A percentile compares a stretch with the other conserved stretches of the same genome.
phyloP scores from a whole-genome alignment of 2,329 filamentous ascomycete genomes.

The Aspergillus tanneri region DNA sequence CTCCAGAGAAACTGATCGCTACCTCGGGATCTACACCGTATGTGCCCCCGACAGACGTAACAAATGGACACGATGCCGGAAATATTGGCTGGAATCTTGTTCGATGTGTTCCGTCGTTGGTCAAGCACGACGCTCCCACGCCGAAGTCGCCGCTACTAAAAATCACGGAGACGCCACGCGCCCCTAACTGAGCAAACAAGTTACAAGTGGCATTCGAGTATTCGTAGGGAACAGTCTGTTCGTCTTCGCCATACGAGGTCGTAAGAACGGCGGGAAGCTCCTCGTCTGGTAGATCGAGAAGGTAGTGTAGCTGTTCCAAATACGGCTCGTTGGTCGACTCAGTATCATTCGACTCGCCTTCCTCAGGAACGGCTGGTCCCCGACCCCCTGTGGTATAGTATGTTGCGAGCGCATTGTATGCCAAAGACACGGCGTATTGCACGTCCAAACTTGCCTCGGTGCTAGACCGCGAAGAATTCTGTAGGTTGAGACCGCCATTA shows the following conservation, averaged over 20 bases:
- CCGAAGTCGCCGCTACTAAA: constrained; percentile 64
- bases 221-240: constrained; percentile 58
- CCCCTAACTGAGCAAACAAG: constrained; percentile 63
- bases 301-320: constrained; percentile 61
- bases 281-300: constrained; percentile 55
- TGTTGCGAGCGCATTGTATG: constrained; percentile 54
- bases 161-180: constrained; percentile 66
- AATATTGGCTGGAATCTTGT: constrained; percentile 56
- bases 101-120: constrained; percentile 55
- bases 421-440: constrained; percentile 59
- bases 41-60: constrained; percentile 64
- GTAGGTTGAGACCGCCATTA: constrained; percentile 55
- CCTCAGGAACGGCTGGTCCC: constrained; percentile 52
- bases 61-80: constrained; percentile 60
- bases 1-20: constrained; percentile 54
- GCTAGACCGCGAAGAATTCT: constrained; percentile 44
- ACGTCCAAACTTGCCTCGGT: constrained; percentile 65
- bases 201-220: constrained; percentile 64
- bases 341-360: constrained; percentile 39
- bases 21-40: constrained; percentile 54
- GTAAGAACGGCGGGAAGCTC: constrained; percentile 63
- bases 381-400: constrained; percentile 62
- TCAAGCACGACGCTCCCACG: constrained; percentile 55
- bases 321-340: constrained; percentile 65
- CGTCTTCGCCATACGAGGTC: constrained; percentile 70